Base-by-base conservation (phyloP, 1,284 basidiomycete species). In the Malassezia restricta region DNA sequence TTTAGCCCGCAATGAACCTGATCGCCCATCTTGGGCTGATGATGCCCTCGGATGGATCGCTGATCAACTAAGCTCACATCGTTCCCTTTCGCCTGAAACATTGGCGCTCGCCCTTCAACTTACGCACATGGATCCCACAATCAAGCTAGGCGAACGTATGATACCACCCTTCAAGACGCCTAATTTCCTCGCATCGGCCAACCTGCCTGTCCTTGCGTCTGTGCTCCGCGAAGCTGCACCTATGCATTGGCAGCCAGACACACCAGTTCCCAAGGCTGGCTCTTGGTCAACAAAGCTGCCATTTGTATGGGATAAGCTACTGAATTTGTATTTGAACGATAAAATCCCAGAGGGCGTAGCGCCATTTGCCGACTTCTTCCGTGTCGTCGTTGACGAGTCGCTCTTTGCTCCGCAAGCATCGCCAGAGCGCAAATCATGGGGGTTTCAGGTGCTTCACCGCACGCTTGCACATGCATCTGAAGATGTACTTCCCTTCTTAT, bases 361-460 rank as follows among this genome's bases (percentile, higher is more conserved):
- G 8, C 81, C 84, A 1, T 90, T 95, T 74, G 82, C 84, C 50
- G 90, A 94, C 59, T 88, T 95, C 74, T 96, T 86, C 78, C 79
- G 83, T 42, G 77, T 88, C 32, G 85, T 86, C 11, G 87, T 96
- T 12, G 92, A 96, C 74, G 91, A 95, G 73, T 84, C 86, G 1
- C 76, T 95, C 42, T 95, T 96, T 71, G 82, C 86, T 3, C 77
- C 83, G 11, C 83, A 83, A 11, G 81, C 90, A 1, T 92, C 90
- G 0, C 77, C 85, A 1, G 85, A 94, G 70, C 81, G 88, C 54
- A 95, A 95, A 76, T 89, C 85, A 66, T 94, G 87, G 86, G 91
- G 91, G 30, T 95, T 96, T 77, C 85, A 87, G 70, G 81, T 95
- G 17, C 87, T 96, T 74, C 82, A 84, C 65, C 84, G 82, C 58